Evolutionary conservation across 352 stramenopile species (phyloP), one percentile per base, ranked within the genome.

Genomic region (Globisporangium camurandrum): DNA sequence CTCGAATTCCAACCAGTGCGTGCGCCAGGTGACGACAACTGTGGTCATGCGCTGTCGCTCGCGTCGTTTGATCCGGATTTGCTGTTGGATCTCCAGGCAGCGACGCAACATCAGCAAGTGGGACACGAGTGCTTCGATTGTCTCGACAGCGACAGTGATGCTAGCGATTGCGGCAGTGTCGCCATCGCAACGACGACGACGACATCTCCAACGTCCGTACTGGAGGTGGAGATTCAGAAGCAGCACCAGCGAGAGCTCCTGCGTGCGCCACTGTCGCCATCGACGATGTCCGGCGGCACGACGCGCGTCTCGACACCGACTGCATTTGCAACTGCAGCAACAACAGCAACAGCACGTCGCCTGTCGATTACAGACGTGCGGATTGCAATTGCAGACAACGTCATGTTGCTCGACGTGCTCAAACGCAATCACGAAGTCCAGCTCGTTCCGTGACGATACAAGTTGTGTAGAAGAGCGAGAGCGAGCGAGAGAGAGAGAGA

Each of bases 341-440:
- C 43, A 14, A 20, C 27, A 3, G 7, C 43, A 7, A 3, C 17
- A 9, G 27, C 12, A 3, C 19, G n/a, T 3, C 41, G 17, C 23
- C 27, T 57, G 10, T 57, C 51, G 22, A 50, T 82, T 17, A 50
- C 60, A 16, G 62, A 80, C 43, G 70, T 83, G 4, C 65, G 83
- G 54, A 70, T 59, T 45, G 70, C 75, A 9, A 64, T 86, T 34
- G 75, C 69, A 8, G 66, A 75, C 51, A 69, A 86, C 51, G 69
- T 68, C 34, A 58, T 69, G 51, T 49, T 86, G 9, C 59, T 86
- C 1, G 68, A 68, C 28, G 62, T 51, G 10, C 64, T 84, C 47
- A 56, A 75, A 38, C 64, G 65, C 28, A 65, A 81, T 31, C 66
- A 58, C 30, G 61, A 71, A n/a, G 60, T 62, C 26, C 28, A 75